Evolutionary conservation across 306 rosid genomes (phyloP), one percentile per base, ranked within the genome.

Genomic region (Casuarina glauca): DNA sequence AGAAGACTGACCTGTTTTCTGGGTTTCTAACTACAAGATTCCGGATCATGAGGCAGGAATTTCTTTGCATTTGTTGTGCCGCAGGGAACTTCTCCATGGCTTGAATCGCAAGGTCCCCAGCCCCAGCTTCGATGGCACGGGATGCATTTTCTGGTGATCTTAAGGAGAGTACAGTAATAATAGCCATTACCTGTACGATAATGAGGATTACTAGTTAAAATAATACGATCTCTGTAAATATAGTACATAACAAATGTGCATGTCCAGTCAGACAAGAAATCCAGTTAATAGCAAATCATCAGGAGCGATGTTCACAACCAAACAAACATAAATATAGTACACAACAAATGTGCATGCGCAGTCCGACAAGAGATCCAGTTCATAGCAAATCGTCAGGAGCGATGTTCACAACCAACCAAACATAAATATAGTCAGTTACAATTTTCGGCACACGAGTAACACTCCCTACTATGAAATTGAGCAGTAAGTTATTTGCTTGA

Each of bases 111-210:
- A 91, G 93, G 81, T 93, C 99, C 66, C 99, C 96, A 4, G 97
- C 93, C 10, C 97, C 97, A 74, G 97, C 97, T 95, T 95, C 97
- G 61, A 93, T 51, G 69, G 97, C 99, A 8, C 81, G 86, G n/a
- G 93, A 86, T 17, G 98, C 97, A 79, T 89, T 92, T 64, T 92
- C 97, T 2, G 98, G 97, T 38, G 91, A 82, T 88, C 98, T 89
- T 78, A 95, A 83, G 39, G 91, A 83, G 20, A 92, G 97, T 85
- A 89, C 91, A 17, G 97, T 74, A 78, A 95, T 88, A 49, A 82
- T 81, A 54, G 84, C 81, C 97, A 93, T 91, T 60, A 95, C 36
- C 97, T 95, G 90, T 75, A 74, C 67, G 78, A 78, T 82, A 53
- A 77, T 58, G 42, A 11, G 81, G 58, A 63, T 45, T 42, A 78